These are phyloP conservation scores for Postia placenta DNA, from an alignment of 768 basidiomycete species.

Conservation along the genomic window DNA sequence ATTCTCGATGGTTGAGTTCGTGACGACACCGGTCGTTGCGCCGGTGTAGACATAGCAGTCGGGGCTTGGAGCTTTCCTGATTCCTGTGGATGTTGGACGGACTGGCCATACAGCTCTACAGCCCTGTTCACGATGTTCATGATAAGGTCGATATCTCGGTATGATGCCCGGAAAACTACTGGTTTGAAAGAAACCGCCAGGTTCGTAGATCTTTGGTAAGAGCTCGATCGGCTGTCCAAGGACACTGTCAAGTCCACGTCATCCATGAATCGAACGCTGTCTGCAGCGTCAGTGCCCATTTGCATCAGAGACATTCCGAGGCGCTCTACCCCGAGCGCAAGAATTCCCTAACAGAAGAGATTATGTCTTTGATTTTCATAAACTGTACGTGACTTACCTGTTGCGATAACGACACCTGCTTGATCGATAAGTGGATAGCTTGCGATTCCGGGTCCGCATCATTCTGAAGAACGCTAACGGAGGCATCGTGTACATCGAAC, in stretches of 20 bases:
- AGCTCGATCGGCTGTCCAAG: conserved; percentile 76
- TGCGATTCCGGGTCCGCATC: conserved; percentile 75
- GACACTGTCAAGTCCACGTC: conserved; percentile 86
- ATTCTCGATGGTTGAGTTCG: conserved; percentile 4
- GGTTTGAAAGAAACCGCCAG: conserved; percentile 81
- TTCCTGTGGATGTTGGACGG: conserved; percentile 16
- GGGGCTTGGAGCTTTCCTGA: neutral
- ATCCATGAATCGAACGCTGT: conserved; percentile 89
- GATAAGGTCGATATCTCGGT: conserved; percentile 89
- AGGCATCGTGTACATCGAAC: conserved; percentile 85
- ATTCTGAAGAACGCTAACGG: conserved; percentile 81
- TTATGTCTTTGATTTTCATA: too few relatives aligned
- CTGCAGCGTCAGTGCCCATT: conserved; percentile 71
- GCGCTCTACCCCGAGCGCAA: conserved; percentile 72
- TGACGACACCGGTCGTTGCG: neutral
- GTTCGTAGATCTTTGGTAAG: conserved; percentile 65
- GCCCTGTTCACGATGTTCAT: conserved; percentile 83
- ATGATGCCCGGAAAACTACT: conserved; percentile 90
- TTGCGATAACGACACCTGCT: conserved; percentile 82
- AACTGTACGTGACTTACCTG: conserved; percentile 72
- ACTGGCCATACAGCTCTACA: conserved; percentile 60
- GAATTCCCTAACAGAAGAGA: conserved; percentile 58
- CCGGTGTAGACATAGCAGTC: neutral
- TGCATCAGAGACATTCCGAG: conserved; percentile 91
- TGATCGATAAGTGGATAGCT: conserved; percentile 80